Base-by-base conservation (phyloP, 371 early-diverging fungal genomes). In the Mucor indicus region DNA sequence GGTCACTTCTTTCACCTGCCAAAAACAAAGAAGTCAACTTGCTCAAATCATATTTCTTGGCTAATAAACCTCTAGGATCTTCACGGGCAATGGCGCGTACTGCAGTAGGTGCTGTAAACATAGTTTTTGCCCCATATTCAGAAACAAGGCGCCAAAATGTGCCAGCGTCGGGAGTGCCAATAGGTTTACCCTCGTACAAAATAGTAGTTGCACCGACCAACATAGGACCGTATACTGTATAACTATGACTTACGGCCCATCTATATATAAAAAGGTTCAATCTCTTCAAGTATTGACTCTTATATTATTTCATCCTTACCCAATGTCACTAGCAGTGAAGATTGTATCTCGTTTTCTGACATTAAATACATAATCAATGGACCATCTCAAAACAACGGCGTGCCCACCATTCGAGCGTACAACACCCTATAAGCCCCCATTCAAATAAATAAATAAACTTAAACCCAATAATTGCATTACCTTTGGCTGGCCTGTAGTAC, bases 21-120 rank as follows among this genome's bases (percentile, higher is more conserved):
- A 93, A 71, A 38, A 86, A 96, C 30, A 95, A 64, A 21, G 85
- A 80, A 23, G 80, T 60, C 38, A 97, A 64, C 4, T 44, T 39
- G 1, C 57, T 60, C 36, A 90, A 52, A 47, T 89, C 77, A 59
- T 87, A 84, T 41, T 79, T 67, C 19, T 68, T 69, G 19, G 85
- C 69, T 2, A 73, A 29, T 17, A 59, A 40, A 7, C 84, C 85
- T 1, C 84, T 62, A 0, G 88, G 86, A 60, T 92, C 93, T 33
- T 87, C 91, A 23, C 89, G 77, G 23, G 89, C 84, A 57, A 96
- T 76, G 15, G 91, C 89, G 35, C 95, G 84, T 20, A 93, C 75
- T 0, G 93, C 91, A 0, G 98, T 98, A 1, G 98, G 98, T 1
- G 98, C 96, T 3, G 95, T 94, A 57, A 87, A 97, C 62, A 95